Conservation (phyloP, 1,284 basidiomycete species). For the Cutaneotrichosporon mucoides region DNA sequence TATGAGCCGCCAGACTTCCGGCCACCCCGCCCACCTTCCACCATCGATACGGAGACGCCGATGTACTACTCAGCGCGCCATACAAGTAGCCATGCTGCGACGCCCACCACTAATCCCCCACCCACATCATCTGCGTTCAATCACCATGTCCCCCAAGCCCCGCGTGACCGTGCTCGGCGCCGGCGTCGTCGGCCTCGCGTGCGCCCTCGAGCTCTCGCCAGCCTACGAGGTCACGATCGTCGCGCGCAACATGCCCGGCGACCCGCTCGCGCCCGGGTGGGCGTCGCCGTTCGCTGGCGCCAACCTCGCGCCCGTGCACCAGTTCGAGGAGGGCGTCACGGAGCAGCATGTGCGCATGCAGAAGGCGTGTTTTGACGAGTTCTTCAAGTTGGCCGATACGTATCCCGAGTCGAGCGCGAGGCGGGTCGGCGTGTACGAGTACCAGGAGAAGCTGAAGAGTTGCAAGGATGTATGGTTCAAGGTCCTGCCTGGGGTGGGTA, state of each 20-base stretch:
- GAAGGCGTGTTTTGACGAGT: not conserved
- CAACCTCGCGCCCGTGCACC: not conserved
- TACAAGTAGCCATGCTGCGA: too few species aligned
- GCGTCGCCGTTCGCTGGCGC: not conserved
- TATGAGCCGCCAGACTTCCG: too few species aligned
- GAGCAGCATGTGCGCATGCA: not conserved
- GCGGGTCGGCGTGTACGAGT: not conserved
- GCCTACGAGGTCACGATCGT: not conserved
- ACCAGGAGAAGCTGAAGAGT: slow-evolving; percentile 2
- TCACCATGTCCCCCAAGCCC: not conserved
- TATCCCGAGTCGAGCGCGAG: not conserved
- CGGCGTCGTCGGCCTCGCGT: not conserved
- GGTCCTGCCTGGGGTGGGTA: slow-evolving; percentile 1
- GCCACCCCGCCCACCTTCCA: too few species aligned
- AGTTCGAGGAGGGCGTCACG: not conserved
- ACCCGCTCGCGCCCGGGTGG: not conserved
- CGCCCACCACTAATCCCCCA: not conserved
- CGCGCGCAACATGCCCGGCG: not conserved
- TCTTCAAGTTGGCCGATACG: not conserved
- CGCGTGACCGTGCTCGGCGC: not conserved
- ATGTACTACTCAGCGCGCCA: too few species aligned
- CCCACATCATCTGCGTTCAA: too few species aligned
- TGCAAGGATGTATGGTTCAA: slow-evolving; percentile 3
- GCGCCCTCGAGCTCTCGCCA: not conserved
- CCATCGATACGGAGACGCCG: too few species aligned